These are phyloP conservation scores for Collybia sp. DNA, from an alignment of 768 basidiomycete genomes.

Conservation along the genomic window DNA sequence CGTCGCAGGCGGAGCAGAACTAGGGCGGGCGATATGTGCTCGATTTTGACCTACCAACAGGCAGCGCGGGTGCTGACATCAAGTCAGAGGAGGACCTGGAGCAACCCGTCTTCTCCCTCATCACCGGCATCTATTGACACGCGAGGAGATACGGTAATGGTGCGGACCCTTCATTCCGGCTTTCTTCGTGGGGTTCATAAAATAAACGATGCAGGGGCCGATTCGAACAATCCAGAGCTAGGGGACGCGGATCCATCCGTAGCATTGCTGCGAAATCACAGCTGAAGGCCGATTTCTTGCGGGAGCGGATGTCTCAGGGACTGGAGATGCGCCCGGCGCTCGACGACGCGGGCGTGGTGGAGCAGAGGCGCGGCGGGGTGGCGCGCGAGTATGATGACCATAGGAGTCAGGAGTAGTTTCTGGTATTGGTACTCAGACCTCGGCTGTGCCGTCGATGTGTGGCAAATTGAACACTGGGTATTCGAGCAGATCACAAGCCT, in stretches of 20 bases:
- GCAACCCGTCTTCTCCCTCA: slow-evolving; percentile 77
- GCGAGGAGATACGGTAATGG: slow-evolving; percentile 59
- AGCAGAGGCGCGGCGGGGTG: slow-evolving; percentile 88
- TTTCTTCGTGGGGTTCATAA: too few relatives aligned
- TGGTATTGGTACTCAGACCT: too few relatives aligned
- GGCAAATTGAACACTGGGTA: too few relatives aligned
- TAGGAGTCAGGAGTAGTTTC: not conserved
- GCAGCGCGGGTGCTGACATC: not conserved
- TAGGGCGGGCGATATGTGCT: slow-evolving; percentile 81
- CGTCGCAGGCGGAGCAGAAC: slow-evolving; percentile 60
- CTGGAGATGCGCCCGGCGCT: slow-evolving; percentile 74
- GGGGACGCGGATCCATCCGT: slow-evolving; percentile 7
- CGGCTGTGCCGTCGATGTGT: too few relatives aligned
- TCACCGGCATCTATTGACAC: slow-evolving; percentile 83
- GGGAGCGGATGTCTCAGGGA: slow-evolving; percentile 72
- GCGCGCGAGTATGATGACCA: slow-evolving; percentile 79
- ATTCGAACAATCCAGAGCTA: not conserved
- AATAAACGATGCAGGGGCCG: slow-evolving; percentile 5
- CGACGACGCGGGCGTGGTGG: slow-evolving; percentile 75
- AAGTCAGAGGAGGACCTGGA: slow-evolving; percentile 53
- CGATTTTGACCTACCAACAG: slow-evolving; percentile 48
- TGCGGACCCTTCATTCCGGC: not conserved
- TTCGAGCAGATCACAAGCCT: too few relatives aligned
- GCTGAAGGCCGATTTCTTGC: slow-evolving; percentile 62
- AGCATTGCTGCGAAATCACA: slow-evolving; percentile 60